A percentile compares a stretch with the other conserved stretches of the same genome.
Evolutionary conservation across 2,329 filamentous ascomycete genomes (phyloP).

Genomic region (Sclerotiophoma versabilis): DNA sequence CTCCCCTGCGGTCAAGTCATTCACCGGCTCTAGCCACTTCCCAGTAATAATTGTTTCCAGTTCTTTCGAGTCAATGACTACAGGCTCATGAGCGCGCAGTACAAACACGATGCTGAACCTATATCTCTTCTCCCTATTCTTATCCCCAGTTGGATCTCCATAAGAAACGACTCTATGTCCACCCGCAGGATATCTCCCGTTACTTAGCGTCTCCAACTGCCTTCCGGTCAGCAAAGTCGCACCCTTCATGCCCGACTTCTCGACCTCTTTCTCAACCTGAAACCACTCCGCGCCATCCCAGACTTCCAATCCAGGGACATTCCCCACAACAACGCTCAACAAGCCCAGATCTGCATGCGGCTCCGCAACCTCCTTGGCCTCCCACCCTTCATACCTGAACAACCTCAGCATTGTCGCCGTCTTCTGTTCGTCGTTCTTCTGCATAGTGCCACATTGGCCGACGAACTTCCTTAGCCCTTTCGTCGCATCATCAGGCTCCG

Average conservation of each 20-base stretch:
- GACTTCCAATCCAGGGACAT: constrained; percentile 48
- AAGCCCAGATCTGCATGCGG: constrained; percentile 47
- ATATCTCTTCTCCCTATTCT: constrained; percentile 25
- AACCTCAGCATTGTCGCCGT: constrained; percentile 48
- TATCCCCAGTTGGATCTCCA: constrained; percentile 13
- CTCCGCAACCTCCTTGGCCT: constrained; percentile 46
- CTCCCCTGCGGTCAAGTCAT: constrained; percentile 38
- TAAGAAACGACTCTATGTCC: constrained; percentile 48
- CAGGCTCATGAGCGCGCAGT: constrained; percentile 41
- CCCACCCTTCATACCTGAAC: constrained; percentile 47
- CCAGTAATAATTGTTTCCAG: constrained; percentile 43
- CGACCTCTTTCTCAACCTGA: constrained; percentile 38
- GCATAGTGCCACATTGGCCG: constrained; percentile 34
- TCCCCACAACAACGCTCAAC: constrained; percentile 43
- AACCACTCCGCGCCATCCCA: constrained; percentile 39
- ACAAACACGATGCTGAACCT: constrained; percentile 49
- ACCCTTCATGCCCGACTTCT: constrained; percentile 15
- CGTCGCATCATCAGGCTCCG: constrained; percentile 11
- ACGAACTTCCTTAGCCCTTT: constrained; percentile 36
- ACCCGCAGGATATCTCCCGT: constrained; percentile 40
- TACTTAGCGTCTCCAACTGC: constrained; percentile 40
- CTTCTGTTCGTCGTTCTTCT: constrained; percentile 27
- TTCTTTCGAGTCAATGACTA: constrained; percentile 31
- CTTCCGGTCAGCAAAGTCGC: constrained; percentile 42
- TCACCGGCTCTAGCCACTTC: constrained; percentile 33